Conservation (phyloP, 2,329 filamentous ascomycete species). For the Conoideocrella luteorostrata region DNA sequence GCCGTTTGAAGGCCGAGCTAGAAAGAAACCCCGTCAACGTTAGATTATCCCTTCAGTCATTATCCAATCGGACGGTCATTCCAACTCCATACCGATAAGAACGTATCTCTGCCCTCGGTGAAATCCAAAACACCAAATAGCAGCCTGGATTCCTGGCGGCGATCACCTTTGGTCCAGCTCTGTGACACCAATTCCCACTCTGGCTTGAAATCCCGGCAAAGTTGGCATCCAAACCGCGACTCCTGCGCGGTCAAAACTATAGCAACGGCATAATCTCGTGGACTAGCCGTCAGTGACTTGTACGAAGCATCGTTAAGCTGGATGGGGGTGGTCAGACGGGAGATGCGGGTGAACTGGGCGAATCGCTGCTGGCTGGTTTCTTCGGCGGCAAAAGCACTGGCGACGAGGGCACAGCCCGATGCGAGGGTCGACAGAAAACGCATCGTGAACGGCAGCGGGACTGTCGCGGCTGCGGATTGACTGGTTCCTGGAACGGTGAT, state of each 20-base stretch:
- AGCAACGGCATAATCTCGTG: conserved; percentile 76
- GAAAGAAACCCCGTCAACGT: conserved; percentile 2
- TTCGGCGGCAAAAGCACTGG: conserved; percentile 56
- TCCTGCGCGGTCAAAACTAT: conserved; percentile 86
- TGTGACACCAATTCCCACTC: conserved; percentile 85
- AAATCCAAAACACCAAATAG: conserved; percentile 88
- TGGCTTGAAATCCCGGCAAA: conserved; percentile 87
- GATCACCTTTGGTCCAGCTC: conserved; percentile 84
- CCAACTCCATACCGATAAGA: conserved; percentile 64
- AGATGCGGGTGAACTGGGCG: conserved; percentile 61
- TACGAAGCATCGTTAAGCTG: conserved; percentile 75
- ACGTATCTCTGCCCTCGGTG: conserved; percentile 71
- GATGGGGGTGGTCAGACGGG: conserved; percentile 58
- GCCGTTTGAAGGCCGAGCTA: conserved; percentile 92
- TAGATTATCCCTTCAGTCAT: background rate
- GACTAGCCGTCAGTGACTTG: conserved; percentile 64
- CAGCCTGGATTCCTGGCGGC: conserved; percentile 62
- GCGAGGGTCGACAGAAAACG: conserved; percentile 59
- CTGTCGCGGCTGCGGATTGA: conserved; percentile 10
- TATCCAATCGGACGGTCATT: background rate
- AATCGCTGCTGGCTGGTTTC: conserved; percentile 62
- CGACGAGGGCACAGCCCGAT: conserved; percentile 55
- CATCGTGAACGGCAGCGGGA: conserved; percentile 46
- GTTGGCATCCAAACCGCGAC: conserved; percentile 70
- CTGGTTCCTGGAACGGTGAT: conserved; percentile 2